phyloP scores from a whole-genome alignment of 208 protist genomes.

The Crithidia bombi region DNA sequence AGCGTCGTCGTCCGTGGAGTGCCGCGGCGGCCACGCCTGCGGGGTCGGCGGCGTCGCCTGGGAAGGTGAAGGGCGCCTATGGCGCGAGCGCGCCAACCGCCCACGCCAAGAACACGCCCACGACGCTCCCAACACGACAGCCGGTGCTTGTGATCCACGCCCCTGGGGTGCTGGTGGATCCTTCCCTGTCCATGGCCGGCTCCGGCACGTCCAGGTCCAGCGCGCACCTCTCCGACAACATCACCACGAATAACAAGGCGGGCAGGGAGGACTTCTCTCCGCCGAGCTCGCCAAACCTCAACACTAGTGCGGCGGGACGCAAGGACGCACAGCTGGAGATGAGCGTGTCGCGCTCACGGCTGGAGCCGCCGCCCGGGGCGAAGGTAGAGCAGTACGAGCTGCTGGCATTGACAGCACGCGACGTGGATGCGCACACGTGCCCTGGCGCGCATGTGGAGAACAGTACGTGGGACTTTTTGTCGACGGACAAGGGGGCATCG shows the following conservation, averaged over 20 bases:
- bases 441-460: constrained; percentile 48
- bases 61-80: background rate
- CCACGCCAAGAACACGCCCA: background rate
- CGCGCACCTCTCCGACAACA: background rate
- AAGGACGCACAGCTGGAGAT: constrained; percentile 16
- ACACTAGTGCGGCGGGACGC: background rate
- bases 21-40: background rate
- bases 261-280: constrained; percentile 18
- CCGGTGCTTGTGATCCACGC: constrained; percentile 72
- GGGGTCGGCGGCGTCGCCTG: background rate
- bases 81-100: too few relatives aligned
- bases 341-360: constrained; percentile 20
- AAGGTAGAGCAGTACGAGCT: constrained; percentile 84
- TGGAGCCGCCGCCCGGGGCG: constrained; percentile 25
- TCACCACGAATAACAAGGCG: background rate
- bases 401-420: constrained; percentile 64
- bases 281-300: constrained; percentile 12
- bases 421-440: constrained; percentile 44
- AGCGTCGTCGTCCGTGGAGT: constrained; percentile 40
- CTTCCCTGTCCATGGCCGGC: constrained; percentile 20
- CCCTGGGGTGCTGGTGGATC: constrained; percentile 53
- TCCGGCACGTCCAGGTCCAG: constrained; percentile 9
- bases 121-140: constrained; percentile 1
- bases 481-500: constrained; percentile 30
- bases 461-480: constrained; percentile 86